Evolutionary conservation across 805 yeast species (phyloP), one percentile per base, ranked within the genome.

Genomic region (Ogataea nakhonphanomensis): DNA sequence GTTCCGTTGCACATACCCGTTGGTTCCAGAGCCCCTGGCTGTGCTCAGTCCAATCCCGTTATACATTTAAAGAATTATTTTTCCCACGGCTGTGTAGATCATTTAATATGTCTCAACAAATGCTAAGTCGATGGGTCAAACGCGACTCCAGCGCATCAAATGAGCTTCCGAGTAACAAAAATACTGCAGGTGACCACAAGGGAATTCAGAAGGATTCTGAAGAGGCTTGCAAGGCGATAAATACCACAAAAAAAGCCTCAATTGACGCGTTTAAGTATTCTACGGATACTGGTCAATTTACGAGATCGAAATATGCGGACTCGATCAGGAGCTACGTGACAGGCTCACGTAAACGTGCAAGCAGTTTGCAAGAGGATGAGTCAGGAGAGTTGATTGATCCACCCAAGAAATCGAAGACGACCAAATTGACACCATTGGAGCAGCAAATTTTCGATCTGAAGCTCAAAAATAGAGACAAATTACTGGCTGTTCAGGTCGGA

Each of bases 401-500:
- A 2, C 45, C 46, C 10, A 45, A 46, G 21, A 40, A 40, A 28
- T 38, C 36, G 12, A 48, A 44, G 38, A 15, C 33, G 1, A 30
- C 40, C 5, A 67, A 67, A 41, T 61, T 81, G 33, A 84, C 95
- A 0, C 96, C 97, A 0, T 61, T 90, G 26, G 97, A 89, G 50
- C 74, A 73, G 45, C 97, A 90, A 60, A 79, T 80, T 44, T 65
- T 79, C 22, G 81, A 79, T 3, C 64, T 93, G 37, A 89, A 89
- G 54, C 49, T 61, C 5, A 53, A 61, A 2, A 65, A 91, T 55
- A 55, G 55, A 37, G 95, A 87, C 49, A 85, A 85, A 37, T 50
- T 93, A 1, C 65, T 93, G 7, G 80, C 93, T 0, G 71, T 91
- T 20, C 93, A 93, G 58, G 95, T 86, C 3, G 99, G 99, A 0